Evolutionary conservation across 495 filamentous ascomycete species (phyloP).

Genomic region (Hypoxylon subgilvum): DNA sequence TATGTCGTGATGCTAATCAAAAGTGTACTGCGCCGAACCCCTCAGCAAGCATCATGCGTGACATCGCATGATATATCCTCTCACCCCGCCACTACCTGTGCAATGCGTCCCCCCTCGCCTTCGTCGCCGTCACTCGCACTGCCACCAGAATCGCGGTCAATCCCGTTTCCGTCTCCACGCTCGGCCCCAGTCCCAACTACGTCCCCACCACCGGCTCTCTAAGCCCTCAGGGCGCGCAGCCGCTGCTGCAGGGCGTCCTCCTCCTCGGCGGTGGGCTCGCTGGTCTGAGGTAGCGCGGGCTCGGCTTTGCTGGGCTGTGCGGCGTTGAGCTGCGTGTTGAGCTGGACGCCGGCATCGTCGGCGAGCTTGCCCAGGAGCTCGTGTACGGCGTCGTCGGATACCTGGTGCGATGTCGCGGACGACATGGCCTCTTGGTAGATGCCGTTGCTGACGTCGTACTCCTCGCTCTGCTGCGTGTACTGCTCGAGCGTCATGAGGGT

Average conservation of each 20-base stretch:
- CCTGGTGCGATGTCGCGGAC: conserved; percentile 72
- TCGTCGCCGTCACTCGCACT: not conserved
- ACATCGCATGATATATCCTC: not conserved
- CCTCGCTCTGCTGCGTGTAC: conserved; percentile 83
- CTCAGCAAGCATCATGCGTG: not conserved
- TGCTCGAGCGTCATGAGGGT: conserved; percentile 71
- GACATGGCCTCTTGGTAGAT: conserved; percentile 86
- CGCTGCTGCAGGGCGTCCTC: conserved; percentile 68
- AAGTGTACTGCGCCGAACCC: not conserved
- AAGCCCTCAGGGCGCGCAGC: conserved; percentile 59
- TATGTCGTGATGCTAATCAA: conserved; percentile 29
- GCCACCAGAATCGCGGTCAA: not conserved
- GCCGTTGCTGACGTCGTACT: conserved; percentile 79
- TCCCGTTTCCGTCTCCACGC: not conserved
- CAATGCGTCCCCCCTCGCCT: not conserved
- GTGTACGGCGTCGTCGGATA: conserved; percentile 84
- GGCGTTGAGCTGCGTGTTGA: conserved; percentile 70
- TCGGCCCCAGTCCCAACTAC: not conserved
- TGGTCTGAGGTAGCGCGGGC: conserved; percentile 52
- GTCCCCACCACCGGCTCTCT: conserved; percentile 17
- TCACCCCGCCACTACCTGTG: conserved; percentile 3
- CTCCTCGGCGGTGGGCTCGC: conserved; percentile 64
- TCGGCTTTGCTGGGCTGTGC: conserved; percentile 61
- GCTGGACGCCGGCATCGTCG: conserved; percentile 80
- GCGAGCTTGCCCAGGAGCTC: conserved; percentile 78